Conservation (phyloP, 2,329 filamentous ascomycete species). For the Drechmeria coniospora region DNA sequence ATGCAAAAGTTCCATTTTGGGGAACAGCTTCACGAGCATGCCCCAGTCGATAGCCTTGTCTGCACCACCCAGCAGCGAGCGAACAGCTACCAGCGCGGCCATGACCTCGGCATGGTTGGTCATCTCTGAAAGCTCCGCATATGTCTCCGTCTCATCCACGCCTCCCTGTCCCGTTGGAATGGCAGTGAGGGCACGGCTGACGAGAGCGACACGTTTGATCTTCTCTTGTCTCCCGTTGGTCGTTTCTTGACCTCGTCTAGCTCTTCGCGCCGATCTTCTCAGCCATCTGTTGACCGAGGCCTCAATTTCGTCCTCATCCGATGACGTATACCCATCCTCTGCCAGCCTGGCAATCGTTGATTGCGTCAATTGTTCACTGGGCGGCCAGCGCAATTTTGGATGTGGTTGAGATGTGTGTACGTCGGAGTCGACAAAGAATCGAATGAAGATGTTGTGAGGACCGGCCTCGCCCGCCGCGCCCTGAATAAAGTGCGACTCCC, state of each 20-base stretch:
- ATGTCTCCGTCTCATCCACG: no score
- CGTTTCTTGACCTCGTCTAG: neutral
- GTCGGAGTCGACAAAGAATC: conserved; percentile 7
- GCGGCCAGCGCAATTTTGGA: conserved; percentile 9
- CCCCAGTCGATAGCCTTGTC: conserved; percentile 47
- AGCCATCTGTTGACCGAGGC: neutral
- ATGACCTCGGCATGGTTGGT: conserved; percentile 23
- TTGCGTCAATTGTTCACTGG: conserved; percentile 11
- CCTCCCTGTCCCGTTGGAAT: conserved; percentile 4
- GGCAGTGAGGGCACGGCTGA: conserved; percentile 14
- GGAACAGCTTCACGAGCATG: conserved; percentile 39
- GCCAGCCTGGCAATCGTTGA: conserved; percentile 1
- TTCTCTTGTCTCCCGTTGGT: conserved; percentile 1
- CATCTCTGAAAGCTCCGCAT: conserved; percentile 1
- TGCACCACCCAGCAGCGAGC: conserved; percentile 43
- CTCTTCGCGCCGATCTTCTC: neutral
- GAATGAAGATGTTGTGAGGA: conserved; percentile 18
- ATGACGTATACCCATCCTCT: conserved; percentile 1
- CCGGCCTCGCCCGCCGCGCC: conserved; percentile 10
- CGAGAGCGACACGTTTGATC: conserved; percentile 15
- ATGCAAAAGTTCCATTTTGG: conserved; percentile 31
- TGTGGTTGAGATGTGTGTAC: neutral
- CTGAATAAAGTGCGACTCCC: conserved; percentile 11
- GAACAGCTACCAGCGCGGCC: conserved; percentile 41
- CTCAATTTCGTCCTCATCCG: conserved; percentile 7